Conservation (phyloP, 2,329 filamentous ascomycete genomes). For the Plenodomus tracheiphilus region DNA sequence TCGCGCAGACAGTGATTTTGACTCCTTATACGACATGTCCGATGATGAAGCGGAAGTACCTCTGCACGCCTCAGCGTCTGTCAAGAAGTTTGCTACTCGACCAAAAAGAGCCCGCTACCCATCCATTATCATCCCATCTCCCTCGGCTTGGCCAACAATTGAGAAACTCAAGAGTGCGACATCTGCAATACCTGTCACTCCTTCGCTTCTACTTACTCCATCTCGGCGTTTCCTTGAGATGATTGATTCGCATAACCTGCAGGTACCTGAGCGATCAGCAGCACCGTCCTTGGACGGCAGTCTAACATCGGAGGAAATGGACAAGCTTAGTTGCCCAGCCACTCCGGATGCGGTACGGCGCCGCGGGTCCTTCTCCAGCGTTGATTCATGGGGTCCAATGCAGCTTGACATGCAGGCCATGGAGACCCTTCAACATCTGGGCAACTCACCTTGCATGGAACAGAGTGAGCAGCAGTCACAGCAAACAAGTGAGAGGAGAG, state of each 20-base stretch:
- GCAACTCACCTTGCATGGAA: constrained; percentile 40
- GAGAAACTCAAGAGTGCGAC: constrained; percentile 59
- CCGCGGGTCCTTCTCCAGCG: constrained; percentile 52
- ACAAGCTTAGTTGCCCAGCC: constrained; percentile 78
- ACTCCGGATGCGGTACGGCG: constrained; percentile 65
- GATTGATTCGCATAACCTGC: constrained; percentile 61
- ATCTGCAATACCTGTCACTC: constrained; percentile 54
- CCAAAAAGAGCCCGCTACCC: constrained; percentile 57
- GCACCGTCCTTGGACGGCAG: constrained; percentile 90
- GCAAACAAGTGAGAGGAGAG: constrained; percentile 50
- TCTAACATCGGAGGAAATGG: constrained; percentile 83
- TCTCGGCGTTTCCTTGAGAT: constrained; percentile 75
- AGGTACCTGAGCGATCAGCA: constrained; percentile 74
- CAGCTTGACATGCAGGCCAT: constrained; percentile 78
- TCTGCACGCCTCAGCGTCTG: constrained; percentile 56
- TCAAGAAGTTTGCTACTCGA: constrained; percentile 46
- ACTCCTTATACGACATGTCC: constrained; percentile 85
- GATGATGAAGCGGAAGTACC: constrained; percentile 69
- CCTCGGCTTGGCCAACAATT: constrained; percentile 60
- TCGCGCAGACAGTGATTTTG: constrained; percentile 73
- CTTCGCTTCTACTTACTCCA: constrained; percentile 67
- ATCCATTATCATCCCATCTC: constrained; percentile 62
- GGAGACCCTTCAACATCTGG: constrained; percentile 74
- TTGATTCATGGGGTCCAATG: constrained; percentile 64
- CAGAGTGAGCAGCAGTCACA: constrained; percentile 29